phyloP scores from a whole-genome alignment of 306 rosid genomes.

The Trichosanthes cucumerina region DNA sequence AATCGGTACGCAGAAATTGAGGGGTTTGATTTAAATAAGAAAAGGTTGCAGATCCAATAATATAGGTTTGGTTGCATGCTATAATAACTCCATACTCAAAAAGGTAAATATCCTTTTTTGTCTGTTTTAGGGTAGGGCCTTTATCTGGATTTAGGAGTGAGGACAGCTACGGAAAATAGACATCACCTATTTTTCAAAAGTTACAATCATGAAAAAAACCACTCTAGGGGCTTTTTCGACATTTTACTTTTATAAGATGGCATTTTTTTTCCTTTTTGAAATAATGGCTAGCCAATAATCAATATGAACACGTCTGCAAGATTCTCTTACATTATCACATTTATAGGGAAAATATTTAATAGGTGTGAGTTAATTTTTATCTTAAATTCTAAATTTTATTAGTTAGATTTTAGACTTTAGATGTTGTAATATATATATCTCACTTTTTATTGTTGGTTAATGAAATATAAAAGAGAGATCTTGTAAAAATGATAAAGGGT shows the following conservation, averaged over 20 bases:
- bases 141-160: constrained; percentile 2
- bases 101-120: constrained; percentile 5
- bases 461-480: no score
- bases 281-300: not conserved
- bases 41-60: not conserved
- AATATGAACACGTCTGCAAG: not conserved
- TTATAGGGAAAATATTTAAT: not conserved
- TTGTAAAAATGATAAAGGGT: no score
- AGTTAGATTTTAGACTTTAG: no score
- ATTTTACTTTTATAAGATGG: not conserved
- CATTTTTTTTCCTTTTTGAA: not conserved
- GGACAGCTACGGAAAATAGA: constrained; percentile 10
- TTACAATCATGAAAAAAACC: not conserved
- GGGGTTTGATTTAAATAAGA: not conserved
- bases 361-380: no score
- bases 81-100: not conserved
- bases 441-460: no score
- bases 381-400: no score
- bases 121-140: not conserved
- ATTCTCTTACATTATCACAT: not conserved
- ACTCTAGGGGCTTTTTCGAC: not conserved
- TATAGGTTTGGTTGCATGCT: not conserved
- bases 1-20: not conserved
- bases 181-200: constrained; percentile 1
- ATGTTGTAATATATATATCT: no score